A percentile compares a stretch with the other conserved stretches of the same genome.
These are phyloP conservation scores for Agroathelia rolfsii DNA, from an alignment of 1,284 basidiomycete species.

Conservation along the genomic window DNA sequence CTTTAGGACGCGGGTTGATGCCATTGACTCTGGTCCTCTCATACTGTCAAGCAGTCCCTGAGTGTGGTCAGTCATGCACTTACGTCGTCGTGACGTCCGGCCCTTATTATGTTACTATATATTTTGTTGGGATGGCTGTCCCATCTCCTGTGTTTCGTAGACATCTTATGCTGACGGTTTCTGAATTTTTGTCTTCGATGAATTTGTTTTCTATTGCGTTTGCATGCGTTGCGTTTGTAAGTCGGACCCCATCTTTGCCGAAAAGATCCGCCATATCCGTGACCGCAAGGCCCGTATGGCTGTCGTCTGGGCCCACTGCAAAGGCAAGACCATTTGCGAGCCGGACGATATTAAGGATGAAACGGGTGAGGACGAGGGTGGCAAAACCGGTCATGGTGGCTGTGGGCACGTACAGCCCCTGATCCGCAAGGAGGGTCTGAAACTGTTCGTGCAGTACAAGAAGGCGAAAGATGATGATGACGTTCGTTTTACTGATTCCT, in stretches of 20 bases:
- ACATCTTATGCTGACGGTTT: constrained; percentile 53
- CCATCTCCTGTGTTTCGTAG: constrained; percentile 22
- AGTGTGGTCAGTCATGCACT: constrained; percentile 47
- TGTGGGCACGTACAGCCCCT: constrained; percentile 91
- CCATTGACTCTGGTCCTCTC: constrained; percentile 30
- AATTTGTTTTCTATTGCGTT: constrained; percentile 11
- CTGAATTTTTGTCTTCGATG: constrained; percentile 19
- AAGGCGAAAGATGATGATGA: constrained; percentile 89
- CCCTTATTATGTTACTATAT: constrained; percentile 37
- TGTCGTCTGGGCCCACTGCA: constrained; percentile 78
- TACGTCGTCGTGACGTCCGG: constrained; percentile 44
- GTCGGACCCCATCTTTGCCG: constrained; percentile 77
- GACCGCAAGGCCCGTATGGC: constrained; percentile 86
- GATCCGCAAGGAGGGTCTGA: constrained; percentile 91
- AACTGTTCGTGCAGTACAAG: constrained; percentile 95
- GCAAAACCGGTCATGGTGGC: constrained; percentile 86
- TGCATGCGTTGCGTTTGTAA: constrained; percentile 31
- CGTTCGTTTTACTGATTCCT: constrained; percentile 36
- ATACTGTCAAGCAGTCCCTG: constrained; percentile 58
- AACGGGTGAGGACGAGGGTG: constrained; percentile 61
- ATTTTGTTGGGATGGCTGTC: constrained; percentile 21
- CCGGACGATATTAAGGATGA: constrained; percentile 83
- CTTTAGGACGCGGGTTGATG: constrained; percentile 26
- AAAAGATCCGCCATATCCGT: constrained; percentile 77
- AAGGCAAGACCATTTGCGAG: constrained; percentile 80